These are phyloP conservation scores for Mycotypha africana DNA, from an alignment of 371 early-diverging fungal genomes.

Conservation along the genomic window DNA sequence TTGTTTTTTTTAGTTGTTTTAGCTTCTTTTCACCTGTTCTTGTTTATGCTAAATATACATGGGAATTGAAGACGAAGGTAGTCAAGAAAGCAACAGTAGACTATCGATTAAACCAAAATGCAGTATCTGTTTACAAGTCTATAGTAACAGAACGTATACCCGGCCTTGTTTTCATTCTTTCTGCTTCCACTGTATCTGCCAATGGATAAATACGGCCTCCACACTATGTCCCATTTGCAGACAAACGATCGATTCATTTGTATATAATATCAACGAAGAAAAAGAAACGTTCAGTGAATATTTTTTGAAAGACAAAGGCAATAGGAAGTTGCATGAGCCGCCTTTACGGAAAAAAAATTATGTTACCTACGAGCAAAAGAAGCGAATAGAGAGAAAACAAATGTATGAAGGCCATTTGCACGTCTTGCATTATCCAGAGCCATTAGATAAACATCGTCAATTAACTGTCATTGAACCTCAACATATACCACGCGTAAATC, in stretches of 20 bases:
- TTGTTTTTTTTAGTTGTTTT: not conserved
- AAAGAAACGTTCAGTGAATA: constrained; percentile 36
- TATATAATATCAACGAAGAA: constrained; percentile 36
- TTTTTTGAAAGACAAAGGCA: constrained; percentile 18
- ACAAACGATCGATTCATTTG: constrained; percentile 19
- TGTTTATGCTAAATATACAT: too few species aligned
- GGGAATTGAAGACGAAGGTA: too few species aligned
- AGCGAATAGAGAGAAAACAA: constrained; percentile 12
- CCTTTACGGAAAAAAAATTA: constrained; percentile 7
- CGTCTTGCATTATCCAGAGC: constrained; percentile 14
- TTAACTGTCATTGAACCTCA: constrained; percentile 23
- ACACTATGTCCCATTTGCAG: constrained; percentile 58
- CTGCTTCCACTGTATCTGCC: constrained; percentile 54
- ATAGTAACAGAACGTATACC: constrained; percentile 43
- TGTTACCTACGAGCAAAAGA: constrained; percentile 11
- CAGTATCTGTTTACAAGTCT: constrained; percentile 53
- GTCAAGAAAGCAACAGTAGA: too few species aligned
- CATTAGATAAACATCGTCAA: constrained; percentile 6
- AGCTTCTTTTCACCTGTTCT: too few species aligned
- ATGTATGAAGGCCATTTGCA: constrained; percentile 15
- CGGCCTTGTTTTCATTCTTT: constrained; percentile 60
- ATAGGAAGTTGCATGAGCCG: constrained; percentile 23
- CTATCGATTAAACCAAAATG: constrained; percentile 27
- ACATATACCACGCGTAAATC: constrained; percentile 36
- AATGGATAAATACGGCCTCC: constrained; percentile 50